Evolutionary conservation across 352 stramenopile genomes (phyloP).

Genomic region (Elongisporangium prolatum): DNA sequence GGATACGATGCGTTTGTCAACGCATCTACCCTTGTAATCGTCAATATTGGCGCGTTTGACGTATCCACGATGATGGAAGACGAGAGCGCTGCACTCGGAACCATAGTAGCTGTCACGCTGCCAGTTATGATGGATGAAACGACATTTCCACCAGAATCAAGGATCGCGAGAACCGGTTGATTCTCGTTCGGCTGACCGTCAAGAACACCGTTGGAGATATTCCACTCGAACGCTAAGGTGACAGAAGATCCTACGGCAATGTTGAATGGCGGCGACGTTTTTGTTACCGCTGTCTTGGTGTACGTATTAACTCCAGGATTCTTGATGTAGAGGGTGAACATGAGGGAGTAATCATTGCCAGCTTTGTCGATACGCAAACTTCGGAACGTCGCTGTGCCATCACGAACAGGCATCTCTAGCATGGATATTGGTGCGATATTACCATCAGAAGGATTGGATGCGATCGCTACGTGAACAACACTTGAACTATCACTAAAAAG

Average conservation of each 20-base stretch:
- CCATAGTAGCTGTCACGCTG: slow-evolving; percentile 41
- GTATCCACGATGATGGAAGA: slow-evolving; percentile 71
- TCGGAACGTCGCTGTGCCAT: slow-evolving; percentile 63
- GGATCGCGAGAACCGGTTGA: slow-evolving; percentile 58
- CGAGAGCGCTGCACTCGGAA: slow-evolving; percentile 54
- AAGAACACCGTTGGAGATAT: slow-evolving; percentile 58
- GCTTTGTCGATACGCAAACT: slow-evolving; percentile 70
- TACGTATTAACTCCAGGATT: slow-evolving; percentile 27
- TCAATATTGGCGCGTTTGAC: slow-evolving; percentile 31
- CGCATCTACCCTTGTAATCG: slow-evolving; percentile 35
- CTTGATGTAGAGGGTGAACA: slow-evolving; percentile 63
- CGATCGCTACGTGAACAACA: slow-evolving; percentile 53
- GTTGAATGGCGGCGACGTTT: slow-evolving; percentile 56
- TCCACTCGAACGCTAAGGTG: slow-evolving; percentile 38
- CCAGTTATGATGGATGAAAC: slow-evolving; percentile 41
- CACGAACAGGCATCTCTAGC: slow-evolving; percentile 32
- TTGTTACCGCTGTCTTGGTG: slow-evolving; percentile 42
- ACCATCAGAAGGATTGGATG: slow-evolving; percentile 65
- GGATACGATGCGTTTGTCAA: slow-evolving; percentile 33
- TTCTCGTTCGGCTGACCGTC: slow-evolving; percentile 72
- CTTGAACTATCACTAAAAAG: slow-evolving; percentile 66
- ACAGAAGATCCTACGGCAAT: slow-evolving; percentile 44
- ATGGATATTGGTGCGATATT: slow-evolving; percentile 35
- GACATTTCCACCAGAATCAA: slow-evolving; percentile 67
- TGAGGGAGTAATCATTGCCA: slow-evolving; percentile 67